These are phyloP conservation scores for Corylus heterophylla DNA, from an alignment of 306 rosid genomes.

Conservation along the genomic window DNA sequence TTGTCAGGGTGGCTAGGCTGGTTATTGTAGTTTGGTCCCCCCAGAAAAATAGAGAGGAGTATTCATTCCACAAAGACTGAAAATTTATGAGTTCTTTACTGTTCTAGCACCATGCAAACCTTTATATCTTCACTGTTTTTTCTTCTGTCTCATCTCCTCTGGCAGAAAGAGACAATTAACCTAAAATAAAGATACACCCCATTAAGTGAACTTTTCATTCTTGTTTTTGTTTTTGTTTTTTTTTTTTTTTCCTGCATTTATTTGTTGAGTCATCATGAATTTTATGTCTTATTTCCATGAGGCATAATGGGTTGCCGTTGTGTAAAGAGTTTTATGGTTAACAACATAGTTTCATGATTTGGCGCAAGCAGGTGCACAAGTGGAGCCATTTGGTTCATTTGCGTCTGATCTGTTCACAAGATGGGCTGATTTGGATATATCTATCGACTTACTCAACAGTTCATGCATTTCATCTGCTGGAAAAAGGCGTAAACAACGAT, in stretches of 20 bases:
- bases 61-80: constrained; percentile 15
- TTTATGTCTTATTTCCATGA: constrained; percentile 11
- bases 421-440: constrained; percentile 93
- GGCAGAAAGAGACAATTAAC: constrained; percentile 10
- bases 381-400: constrained; percentile 96
- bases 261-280: constrained; percentile 5
- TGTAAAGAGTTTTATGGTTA: constrained; percentile 19
- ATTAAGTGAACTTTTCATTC: constrained; percentile 14
- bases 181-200: constrained; percentile 15
- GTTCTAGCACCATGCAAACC: not conserved
- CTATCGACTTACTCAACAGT: constrained; percentile 67
- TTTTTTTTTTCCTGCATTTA: not conserved
- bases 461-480: constrained; percentile 58
- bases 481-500: constrained; percentile 53
- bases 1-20: too few relatives aligned
- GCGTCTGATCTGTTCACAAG: constrained; percentile 72
- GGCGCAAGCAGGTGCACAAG: constrained; percentile 75
- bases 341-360: constrained; percentile 26
- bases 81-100: constrained; percentile 14
- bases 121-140: constrained; percentile 1
- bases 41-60: not conserved
- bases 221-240: not conserved
- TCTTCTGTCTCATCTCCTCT: not conserved
- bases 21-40: too few relatives aligned
- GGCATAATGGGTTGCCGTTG: constrained; percentile 4